Evolutionary conservation across 495 filamentous ascomycete genomes (phyloP), one percentile per base, ranked within the genome.

Genomic region (Clavariopsis aquatica): DNA sequence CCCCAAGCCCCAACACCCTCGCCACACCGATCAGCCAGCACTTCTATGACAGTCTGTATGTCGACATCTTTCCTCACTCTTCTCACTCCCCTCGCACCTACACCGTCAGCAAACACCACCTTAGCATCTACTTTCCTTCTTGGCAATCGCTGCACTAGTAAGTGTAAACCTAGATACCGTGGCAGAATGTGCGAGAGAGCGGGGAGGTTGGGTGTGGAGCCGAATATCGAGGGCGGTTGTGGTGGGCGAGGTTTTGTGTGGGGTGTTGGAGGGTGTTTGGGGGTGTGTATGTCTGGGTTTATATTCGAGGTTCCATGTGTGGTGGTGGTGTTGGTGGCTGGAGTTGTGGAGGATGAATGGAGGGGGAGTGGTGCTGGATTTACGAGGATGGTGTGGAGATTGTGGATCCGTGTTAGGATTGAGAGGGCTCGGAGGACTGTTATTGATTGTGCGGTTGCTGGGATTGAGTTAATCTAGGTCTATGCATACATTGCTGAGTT

Each of bases 391-490:
- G 74, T 73, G 69, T 66, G 60, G 51, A 79, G 66, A 19, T 52
- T 19, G 54, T 76, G 65, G 29, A 49, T 46, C 22, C 46, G 64
- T 9, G 74, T 73, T 36, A 77, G 69, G 24, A 70, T 60, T 12
- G 64, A 26, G 29, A 79, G 73, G 19, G 60, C 64, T 49, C 71
- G 77, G 57, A 74, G 69, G 60, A 77, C 68, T 45, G 72, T 38
- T 19, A 65, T 55, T 1, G 75, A 61, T 13, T 73, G 57, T 24
- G 71, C 69, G 60, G 75, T 73, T 22, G 66, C 74, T 72, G 62
- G 19, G 12, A n/a, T 19, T 19, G 22, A 29, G 61, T 55, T 52
- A 58, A 58, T 56, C 7, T 19, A 17, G 22, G 10, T 58, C 19
- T 9, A 36, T 17, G 8, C 8, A 19, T 26, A 19, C 20, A 31